Base-by-base conservation (phyloP, 1,284 basidiomycete genomes). In the Melampsora allii-populina region DNA sequence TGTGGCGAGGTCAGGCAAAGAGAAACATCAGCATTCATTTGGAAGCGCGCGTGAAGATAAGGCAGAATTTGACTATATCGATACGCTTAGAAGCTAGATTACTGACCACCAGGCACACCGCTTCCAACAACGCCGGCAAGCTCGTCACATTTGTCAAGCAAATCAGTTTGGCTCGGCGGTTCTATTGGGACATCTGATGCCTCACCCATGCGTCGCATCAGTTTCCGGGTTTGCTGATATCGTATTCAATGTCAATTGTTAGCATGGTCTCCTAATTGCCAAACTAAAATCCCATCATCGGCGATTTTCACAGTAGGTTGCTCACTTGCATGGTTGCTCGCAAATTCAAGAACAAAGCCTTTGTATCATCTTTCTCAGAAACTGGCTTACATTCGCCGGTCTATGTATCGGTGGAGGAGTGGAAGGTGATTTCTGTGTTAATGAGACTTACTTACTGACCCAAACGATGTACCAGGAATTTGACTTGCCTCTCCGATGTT, bases 171-270 rank as follows among this genome's bases (percentile, higher is more conserved):
- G 81, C 91, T 88, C 6, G 85, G 82, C 0, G 96, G 96, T 81
- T 99, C 96, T 77, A 99, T 94, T 10, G 91, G 91, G 10, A 94
- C 92, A 12, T 84, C 87, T 0, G 91, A 87, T 0, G 86, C 84
- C 2, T 83, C 82, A n/a, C 94, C 93, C 89, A 98, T 94, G 76
- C 87, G 84, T 76, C 90, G 89, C 91, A 98, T 95, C 67, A 88
- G 86, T 10, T 82, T 83, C 21, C 95, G 89, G 60, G 95, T 72
- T 27, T 33, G 19, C 61, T 93, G 79, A 24, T n/a, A 56, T 17
- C 14, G 17, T 14, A 17, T 42, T 42, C 10, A 42, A 42, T 42
- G 3, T 3, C 36, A 39, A 39, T 39, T 39, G 42, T 42, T 42
- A 42, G 42, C 42, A 21, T 50, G 29, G 4, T 29, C 4, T 29